phyloP scores from a whole-genome alignment of 2,329 filamentous ascomycete genomes.

The Fusarium miscanthi region DNA sequence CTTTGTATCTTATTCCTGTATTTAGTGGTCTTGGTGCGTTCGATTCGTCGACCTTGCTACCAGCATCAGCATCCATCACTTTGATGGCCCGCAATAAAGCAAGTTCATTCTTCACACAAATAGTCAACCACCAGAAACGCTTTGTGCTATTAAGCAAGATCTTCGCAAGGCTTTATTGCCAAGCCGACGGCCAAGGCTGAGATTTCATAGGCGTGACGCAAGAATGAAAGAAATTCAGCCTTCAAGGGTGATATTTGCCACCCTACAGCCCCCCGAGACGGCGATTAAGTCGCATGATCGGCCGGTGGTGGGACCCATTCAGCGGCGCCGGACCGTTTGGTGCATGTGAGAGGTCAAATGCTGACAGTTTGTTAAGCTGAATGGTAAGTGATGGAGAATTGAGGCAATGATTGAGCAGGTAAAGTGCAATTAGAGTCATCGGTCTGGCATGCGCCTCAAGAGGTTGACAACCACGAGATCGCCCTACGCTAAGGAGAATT shows the following conservation, averaged over 20 bases:
- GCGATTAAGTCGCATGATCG: slow-evolving; percentile 39
- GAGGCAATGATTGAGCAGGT: slow-evolving; percentile 6
- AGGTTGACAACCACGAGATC: slow-evolving; percentile 13
- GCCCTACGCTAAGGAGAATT: background rate
- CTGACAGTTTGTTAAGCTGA: slow-evolving; percentile 1
- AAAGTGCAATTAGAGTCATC: slow-evolving; percentile 27
- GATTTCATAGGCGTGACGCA: slow-evolving; percentile 28
- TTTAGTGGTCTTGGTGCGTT: background rate
- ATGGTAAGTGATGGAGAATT: slow-evolving; percentile 17
- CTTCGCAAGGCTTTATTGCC: slow-evolving; percentile 13
- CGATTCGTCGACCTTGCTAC: background rate
- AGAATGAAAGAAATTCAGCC: slow-evolving; percentile 15
- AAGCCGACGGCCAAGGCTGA: slow-evolving; percentile 29
- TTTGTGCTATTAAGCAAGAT: slow-evolving; percentile 5
- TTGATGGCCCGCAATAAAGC: background rate
- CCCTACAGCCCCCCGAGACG: slow-evolving; percentile 23
- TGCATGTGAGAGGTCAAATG: slow-evolving; percentile 18
- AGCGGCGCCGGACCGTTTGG: slow-evolving; percentile 9
- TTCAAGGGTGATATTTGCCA: slow-evolving; percentile 30
- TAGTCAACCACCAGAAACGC: slow-evolving; percentile 2
- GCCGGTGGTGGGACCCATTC: slow-evolving; percentile 23
- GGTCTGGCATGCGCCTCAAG: slow-evolving; percentile 2
- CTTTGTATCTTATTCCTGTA: background rate
- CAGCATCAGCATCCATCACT: background rate
- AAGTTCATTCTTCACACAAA: background rate